Evolutionary conservation across 768 basidiomycete species (phyloP).

Genomic region (Mycena venus): DNA sequence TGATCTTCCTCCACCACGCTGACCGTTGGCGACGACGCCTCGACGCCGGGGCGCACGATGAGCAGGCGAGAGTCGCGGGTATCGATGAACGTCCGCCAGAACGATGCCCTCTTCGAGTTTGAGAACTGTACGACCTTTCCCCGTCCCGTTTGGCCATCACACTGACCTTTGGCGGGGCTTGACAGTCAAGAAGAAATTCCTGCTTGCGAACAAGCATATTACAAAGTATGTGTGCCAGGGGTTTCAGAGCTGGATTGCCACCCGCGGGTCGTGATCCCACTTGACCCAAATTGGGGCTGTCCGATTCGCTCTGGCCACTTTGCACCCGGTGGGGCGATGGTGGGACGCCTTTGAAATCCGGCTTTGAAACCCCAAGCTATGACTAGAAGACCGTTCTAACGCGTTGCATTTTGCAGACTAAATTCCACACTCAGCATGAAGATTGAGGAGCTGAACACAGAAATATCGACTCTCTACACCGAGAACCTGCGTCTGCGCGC

Average conservation of each 20-base stretch:
- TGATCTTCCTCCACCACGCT: constrained; percentile 28
- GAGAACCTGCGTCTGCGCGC: constrained; percentile 88
- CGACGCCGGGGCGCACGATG: constrained; percentile 52
- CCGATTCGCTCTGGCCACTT: constrained; percentile 12
- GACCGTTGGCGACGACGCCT: constrained; percentile 2
- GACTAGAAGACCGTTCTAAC: neutral
- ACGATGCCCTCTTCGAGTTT: constrained; percentile 86
- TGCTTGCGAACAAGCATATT: constrained; percentile 92
- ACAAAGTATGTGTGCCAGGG: constrained; percentile 72
- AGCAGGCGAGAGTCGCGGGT: constrained; percentile 73
- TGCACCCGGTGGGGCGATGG: neutral
- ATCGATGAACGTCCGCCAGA: constrained; percentile 78
- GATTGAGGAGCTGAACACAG: constrained; percentile 86
- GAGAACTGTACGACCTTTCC: constrained; percentile 77
- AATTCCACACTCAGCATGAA: constrained; percentile 89
- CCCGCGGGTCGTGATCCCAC: neutral
- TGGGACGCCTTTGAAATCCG: neutral
- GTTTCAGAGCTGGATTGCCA: constrained; percentile 8
- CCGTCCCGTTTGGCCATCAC: constrained; percentile 34
- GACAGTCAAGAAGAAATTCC: constrained; percentile 92
- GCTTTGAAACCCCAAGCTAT: neutral
- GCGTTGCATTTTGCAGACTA: constrained; percentile 60
- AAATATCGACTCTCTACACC: constrained; percentile 84
- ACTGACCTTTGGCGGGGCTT: constrained; percentile 48
- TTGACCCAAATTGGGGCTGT: neutral